These are phyloP conservation scores for Spathaspora gorwiae DNA, from an alignment of 805 yeast species.

Conservation along the genomic window DNA sequence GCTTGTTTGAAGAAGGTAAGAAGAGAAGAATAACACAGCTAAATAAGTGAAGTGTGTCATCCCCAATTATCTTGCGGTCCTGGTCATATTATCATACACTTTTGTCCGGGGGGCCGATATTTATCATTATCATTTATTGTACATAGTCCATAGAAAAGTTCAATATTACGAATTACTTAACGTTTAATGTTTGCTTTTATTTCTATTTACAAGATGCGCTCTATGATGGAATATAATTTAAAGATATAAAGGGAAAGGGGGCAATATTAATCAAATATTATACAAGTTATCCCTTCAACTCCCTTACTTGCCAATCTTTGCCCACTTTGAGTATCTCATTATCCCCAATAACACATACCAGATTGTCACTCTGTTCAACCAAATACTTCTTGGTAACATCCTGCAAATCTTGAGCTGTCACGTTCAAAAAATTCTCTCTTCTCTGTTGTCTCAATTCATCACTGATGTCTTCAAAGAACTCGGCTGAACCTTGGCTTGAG, in stretches of 20 bases:
- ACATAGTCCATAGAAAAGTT: background rate
- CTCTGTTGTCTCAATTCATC: slow-evolving; percentile 78
- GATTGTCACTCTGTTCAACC: slow-evolving; percentile 18
- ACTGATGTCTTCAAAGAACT: slow-evolving; percentile 65
- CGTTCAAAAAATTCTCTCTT: slow-evolving; percentile 69
- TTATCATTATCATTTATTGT: background rate
- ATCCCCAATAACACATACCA: slow-evolving; percentile 46
- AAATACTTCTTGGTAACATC: slow-evolving; percentile 68
- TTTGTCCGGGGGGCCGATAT: background rate
- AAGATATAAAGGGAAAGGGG: too few species aligned
- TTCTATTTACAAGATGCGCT: too few species aligned
- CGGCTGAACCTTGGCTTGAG: slow-evolving; percentile 66
- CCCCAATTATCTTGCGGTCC: too few species aligned
- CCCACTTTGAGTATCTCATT: slow-evolving; percentile 19
- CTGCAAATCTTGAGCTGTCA: slow-evolving; percentile 55
- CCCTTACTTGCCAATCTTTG: slow-evolving; percentile 14
- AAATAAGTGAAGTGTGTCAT: too few species aligned
- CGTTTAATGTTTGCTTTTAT: too few species aligned
- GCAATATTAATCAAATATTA: too few species aligned
- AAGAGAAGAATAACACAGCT: slow-evolving; percentile 62
- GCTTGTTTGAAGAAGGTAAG: slow-evolving; percentile 81
- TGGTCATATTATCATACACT: too few species aligned
- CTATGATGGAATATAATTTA: too few species aligned
- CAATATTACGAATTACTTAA: too few species aligned
- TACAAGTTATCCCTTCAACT: slow-evolving; percentile 1